These are phyloP conservation scores for Geotrichum carabidarum DNA, from an alignment of 1,139 yeast genomes.

Conservation along the genomic window DNA sequence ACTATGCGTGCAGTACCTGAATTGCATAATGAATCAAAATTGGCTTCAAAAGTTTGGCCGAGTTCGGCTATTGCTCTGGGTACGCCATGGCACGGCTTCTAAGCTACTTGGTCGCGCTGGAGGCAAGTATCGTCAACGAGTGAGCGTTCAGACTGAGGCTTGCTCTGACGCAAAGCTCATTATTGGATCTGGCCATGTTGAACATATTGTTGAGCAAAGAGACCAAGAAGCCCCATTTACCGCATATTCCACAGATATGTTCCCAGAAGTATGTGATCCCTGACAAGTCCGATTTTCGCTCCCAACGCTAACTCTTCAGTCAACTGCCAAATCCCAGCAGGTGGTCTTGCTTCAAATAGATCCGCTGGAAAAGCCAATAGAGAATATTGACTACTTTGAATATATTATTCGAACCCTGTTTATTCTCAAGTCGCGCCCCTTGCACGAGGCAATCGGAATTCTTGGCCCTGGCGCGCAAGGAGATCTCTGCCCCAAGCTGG, in stretches of 20 bases:
- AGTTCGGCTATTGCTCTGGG: conserved; percentile 63
- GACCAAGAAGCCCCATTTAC: not conserved
- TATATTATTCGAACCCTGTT: conserved; percentile 62
- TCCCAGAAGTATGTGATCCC: conserved; percentile 5
- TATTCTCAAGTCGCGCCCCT: conserved; percentile 47
- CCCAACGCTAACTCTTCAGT: conserved; percentile 1
- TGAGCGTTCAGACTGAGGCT: conserved; percentile 57
- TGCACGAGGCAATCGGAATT: conserved; percentile 47
- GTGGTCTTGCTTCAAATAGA: conserved; percentile 29
- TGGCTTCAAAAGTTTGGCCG: conserved; percentile 76
- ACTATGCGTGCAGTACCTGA: conserved; percentile 68
- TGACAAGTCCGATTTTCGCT: not conserved
- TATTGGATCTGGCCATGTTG: conserved; percentile 34
- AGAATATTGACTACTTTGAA: conserved; percentile 55
- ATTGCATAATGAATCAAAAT: conserved; percentile 61
- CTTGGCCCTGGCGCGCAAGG: conserved; percentile 76
- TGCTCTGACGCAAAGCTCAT: conserved; percentile 51
- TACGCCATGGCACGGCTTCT: conserved; percentile 54
- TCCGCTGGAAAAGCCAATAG: conserved; percentile 29
- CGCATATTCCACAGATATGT: conserved; percentile 1
- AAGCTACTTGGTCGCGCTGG: conserved; percentile 55
- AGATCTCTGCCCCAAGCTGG: conserved; percentile 48
- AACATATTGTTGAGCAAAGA: conserved; percentile 3
- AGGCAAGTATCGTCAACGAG: conserved; percentile 47
- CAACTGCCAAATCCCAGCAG: conserved; percentile 7